These are phyloP conservation scores for Salix koriyanagi DNA, from an alignment of 345 rosid genomes.

Conservation along the genomic window DNA sequence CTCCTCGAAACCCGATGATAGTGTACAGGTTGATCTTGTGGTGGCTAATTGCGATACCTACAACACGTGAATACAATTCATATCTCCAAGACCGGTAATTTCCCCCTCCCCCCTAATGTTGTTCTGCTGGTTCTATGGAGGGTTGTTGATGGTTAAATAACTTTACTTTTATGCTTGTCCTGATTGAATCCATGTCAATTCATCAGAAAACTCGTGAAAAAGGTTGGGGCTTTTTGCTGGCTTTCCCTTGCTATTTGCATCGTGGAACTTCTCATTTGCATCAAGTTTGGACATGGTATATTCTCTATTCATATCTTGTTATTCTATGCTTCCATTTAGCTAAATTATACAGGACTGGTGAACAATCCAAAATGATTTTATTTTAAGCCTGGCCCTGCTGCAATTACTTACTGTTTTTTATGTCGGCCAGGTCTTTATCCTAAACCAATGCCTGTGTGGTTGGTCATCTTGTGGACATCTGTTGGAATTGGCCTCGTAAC, in stretches of 20 bases:
- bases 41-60: slow-evolving; percentile 98
- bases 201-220: slow-evolving; percentile 70
- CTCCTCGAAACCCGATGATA: slow-evolving; percentile 89
- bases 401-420: background rate
- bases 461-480: slow-evolving; percentile 64
- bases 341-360: background rate
- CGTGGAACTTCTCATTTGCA: slow-evolving; percentile 90
- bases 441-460: slow-evolving; percentile 72
- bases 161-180: background rate
- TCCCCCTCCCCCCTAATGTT: background rate
- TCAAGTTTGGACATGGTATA: slow-evolving; percentile 93
- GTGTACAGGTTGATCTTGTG: slow-evolving; percentile 86
- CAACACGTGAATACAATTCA: slow-evolving; percentile 91
- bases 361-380: background rate
- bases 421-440: slow-evolving; percentile 69
- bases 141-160: background rate
- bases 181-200: slow-evolving; percentile 2
- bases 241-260: slow-evolving; percentile 93
- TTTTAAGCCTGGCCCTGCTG: background rate
- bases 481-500: slow-evolving; percentile 53
- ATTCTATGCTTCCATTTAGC: background rate
- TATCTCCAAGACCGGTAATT: slow-evolving; percentile 87
- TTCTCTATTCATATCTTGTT: slow-evolving; percentile 1
- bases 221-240: slow-evolving; percentile 99
- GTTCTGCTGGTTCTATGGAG: background rate